phyloP scores from a whole-genome alignment of 768 basidiomycete species.

The Pleurotus eryngii region DNA sequence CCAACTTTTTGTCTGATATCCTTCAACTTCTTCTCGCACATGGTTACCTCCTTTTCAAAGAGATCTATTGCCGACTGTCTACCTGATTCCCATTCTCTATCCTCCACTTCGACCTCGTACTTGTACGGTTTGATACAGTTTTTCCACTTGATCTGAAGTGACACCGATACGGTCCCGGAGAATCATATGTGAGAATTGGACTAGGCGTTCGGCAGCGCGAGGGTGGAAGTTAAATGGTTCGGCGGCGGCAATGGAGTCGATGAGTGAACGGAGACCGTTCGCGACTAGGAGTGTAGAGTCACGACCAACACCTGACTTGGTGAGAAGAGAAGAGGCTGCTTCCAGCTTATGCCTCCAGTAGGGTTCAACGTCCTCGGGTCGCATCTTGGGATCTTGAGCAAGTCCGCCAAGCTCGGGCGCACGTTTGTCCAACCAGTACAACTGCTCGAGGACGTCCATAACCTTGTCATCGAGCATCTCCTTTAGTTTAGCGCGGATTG shows the following conservation, averaged over 20 bases:
- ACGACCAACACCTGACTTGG: slow-evolving; percentile 93
- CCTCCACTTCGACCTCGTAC: slow-evolving; percentile 95
- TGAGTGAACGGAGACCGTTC: slow-evolving; percentile 85
- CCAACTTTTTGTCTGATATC: slow-evolving; percentile 90
- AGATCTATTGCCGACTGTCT: slow-evolving; percentile 70
- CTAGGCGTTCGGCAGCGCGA: slow-evolving; percentile 80
- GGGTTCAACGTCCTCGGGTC: slow-evolving; percentile 74
- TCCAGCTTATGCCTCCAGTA: slow-evolving; percentile 98
- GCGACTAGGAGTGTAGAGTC: slow-evolving; percentile 94
- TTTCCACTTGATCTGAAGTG: slow-evolving; percentile 98
- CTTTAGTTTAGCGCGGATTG: slow-evolving; percentile 87
- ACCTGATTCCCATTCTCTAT: slow-evolving; percentile 88
- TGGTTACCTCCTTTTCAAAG: slow-evolving; percentile 77
- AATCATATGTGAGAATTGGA: slow-evolving; percentile 91
- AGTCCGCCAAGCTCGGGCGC: slow-evolving; percentile 70
- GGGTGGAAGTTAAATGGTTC: slow-evolving; percentile 95
- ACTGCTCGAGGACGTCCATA: slow-evolving; percentile 94
- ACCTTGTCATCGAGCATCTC: slow-evolving; percentile 93
- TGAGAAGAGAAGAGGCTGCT: slow-evolving; percentile 87
- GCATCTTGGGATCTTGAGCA: slow-evolving; percentile 65
- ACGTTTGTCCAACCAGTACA: slow-evolving; percentile 95
- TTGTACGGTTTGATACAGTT: slow-evolving; percentile 99
- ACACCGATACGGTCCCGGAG: slow-evolving; percentile 89
- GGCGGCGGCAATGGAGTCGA: slow-evolving; percentile 82
- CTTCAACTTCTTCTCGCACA: slow-evolving; percentile 84